Evolutionary conservation across 148 eudicot genomes (phyloP).

Genomic region (Rhododendron vialii): DNA sequence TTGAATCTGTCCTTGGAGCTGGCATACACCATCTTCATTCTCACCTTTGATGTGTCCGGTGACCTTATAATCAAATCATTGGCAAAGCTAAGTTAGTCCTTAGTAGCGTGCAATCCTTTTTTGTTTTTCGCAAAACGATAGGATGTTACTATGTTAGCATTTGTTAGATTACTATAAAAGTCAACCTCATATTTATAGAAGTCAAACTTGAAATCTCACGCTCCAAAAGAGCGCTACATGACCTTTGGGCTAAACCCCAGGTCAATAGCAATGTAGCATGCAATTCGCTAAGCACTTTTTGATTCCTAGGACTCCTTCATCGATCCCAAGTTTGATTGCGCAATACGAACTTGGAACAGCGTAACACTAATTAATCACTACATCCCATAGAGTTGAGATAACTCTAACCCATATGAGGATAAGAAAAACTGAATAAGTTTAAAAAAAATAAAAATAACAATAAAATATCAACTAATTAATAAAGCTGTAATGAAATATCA

Average conservation of each 20-base stretch:
- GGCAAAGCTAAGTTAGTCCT: background rate
- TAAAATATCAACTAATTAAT: too few species aligned
- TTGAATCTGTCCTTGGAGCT: slow-evolving; percentile 91
- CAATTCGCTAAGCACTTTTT: too few species aligned
- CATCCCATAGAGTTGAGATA: background rate
- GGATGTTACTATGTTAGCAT: too few species aligned
- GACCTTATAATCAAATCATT: slow-evolving; percentile 35
- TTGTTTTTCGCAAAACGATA: too few species aligned
- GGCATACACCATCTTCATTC: slow-evolving; percentile 94
- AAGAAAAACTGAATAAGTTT: too few species aligned
- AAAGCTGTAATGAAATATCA: background rate
- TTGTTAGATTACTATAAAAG: too few species aligned
- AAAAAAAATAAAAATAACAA: too few species aligned
- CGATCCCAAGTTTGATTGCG: background rate
- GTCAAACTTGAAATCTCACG: too few species aligned
- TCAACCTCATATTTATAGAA: too few species aligned
- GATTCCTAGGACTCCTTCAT: background rate
- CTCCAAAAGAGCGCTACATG: too few species aligned
- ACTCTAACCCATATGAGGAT: background rate
- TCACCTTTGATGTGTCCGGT: slow-evolving; percentile 73
- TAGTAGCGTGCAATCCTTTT: background rate
- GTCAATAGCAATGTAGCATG: too few species aligned
- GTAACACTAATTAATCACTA: background rate
- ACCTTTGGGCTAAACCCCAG: background rate
- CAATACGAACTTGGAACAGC: background rate